phyloP scores from a whole-genome alignment of 1,284 basidiomycete species.

The Anthracocystis panici-leucophaei region DNA sequence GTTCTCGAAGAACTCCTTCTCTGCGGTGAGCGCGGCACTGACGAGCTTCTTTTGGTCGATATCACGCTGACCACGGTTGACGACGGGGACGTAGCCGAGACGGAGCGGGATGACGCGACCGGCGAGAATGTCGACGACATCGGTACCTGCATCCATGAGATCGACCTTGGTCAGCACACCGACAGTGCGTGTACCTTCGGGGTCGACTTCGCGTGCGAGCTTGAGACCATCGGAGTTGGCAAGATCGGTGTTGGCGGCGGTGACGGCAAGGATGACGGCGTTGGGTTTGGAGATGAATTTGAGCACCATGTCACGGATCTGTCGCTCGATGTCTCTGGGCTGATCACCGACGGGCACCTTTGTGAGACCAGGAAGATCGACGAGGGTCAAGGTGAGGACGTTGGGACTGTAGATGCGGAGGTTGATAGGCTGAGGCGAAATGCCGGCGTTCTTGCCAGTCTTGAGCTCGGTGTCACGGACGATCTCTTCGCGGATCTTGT shows the following conservation, averaged over 20 bases:
- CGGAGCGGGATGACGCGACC: constrained; percentile 97
- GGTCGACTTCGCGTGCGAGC: constrained; percentile 92
- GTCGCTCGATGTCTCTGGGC: constrained; percentile 90
- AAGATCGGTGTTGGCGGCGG: constrained; percentile 95
- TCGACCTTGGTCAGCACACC: constrained; percentile 97
- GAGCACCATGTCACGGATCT: constrained; percentile 91
- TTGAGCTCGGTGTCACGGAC: constrained; percentile 98
- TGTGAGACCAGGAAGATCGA: constrained; percentile 94
- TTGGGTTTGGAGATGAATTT: constrained; percentile 98
- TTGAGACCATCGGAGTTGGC: constrained; percentile 98
- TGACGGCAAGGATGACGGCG: constrained; percentile 95
- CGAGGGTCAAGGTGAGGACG: constrained; percentile 95
- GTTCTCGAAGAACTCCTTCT: constrained; percentile 90
- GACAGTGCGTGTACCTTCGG: constrained; percentile 93
- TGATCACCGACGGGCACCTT: constrained; percentile 77
- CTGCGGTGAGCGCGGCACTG: constrained; percentile 84
- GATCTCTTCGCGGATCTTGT: constrained; percentile 93
- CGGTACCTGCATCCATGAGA: constrained; percentile 98
- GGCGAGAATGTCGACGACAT: constrained; percentile 94
- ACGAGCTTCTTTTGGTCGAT: constrained; percentile 91
- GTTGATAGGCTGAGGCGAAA: constrained; percentile 94
- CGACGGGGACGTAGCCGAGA: constrained; percentile 96
- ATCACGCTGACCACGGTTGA: constrained; percentile 97
- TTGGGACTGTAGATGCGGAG: constrained; percentile 94
- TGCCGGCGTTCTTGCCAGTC: constrained; percentile 98